Base-by-base conservation (phyloP, 2,329 filamentous ascomycete species). In the Alternaria solani region DNA sequence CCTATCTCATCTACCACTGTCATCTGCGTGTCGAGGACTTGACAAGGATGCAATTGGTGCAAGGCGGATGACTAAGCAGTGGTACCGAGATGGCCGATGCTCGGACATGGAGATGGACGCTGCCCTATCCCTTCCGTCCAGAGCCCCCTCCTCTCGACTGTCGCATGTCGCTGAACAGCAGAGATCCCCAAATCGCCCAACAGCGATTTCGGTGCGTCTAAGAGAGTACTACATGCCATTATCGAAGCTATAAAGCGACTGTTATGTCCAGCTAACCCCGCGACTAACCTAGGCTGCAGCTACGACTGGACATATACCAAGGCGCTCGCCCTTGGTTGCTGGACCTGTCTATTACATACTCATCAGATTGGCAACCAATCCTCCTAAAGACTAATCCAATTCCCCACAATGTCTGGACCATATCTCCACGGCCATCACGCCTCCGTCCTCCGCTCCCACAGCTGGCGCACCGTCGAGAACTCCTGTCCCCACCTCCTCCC, bases 401-500 rank as follows among this genome's bases (percentile, higher is more conserved):
- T 34, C 12, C 5, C 25, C 18, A 23, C 5, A 9, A 62, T 62
- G 59, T 67, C 67, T 7, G 60, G 59, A 42, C 64, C 67, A 25
- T 83, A 83, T 59, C 59, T 81, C 25, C 80, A 81, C 51, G 80
- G 80, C 57, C 79, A 82, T 67, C 74, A 78, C 51, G 63, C 72
- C 20, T 75, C 75, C 0, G 79, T 81, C 48, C 75, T 82, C 43
- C 74, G 73, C 44, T 79, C 81, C n/a, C 81, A 83, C 67, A 74
- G 75, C 61, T 80, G 77, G 78, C 79, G 81, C 41, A 82, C 80
- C 3, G 80, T 80, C 30, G 76, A 80, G 52, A 82, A 82, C 72
- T 80, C 78, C 20, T 76, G 76, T 62, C 82, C 75, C 2, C 73
- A 78, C 60, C 69, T 79, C 1, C 62, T 78, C 0, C 75, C 75